Percentiles rank a stretch among this genome's conserved stretches.
Conservation (phyloP, 257 asterid species). For the Datura wrightii region DNA sequence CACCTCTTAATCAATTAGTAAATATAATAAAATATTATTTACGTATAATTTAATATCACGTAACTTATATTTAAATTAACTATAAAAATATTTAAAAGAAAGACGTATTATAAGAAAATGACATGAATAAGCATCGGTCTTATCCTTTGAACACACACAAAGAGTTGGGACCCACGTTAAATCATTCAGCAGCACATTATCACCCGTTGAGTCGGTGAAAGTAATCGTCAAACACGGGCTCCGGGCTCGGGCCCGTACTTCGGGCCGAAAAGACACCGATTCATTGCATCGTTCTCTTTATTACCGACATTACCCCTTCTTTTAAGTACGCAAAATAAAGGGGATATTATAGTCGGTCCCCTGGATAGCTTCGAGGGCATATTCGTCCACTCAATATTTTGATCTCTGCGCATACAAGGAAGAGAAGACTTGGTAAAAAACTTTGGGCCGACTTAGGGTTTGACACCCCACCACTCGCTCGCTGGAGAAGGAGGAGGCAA, state of each 20-base stretch:
- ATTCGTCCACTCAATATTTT: background rate
- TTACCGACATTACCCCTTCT: slow-evolving; percentile 10
- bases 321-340: background rate
- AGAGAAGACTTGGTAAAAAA: background rate
- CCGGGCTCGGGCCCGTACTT: background rate
- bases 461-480: background rate
- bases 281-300: background rate
- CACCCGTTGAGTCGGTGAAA: slow-evolving; percentile 16
- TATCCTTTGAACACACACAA: background rate
- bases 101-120: too few species aligned
- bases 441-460: slow-evolving; percentile 32
- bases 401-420: background rate
- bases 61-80: too few species aligned
- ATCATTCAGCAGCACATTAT: background rate
- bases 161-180: background rate
- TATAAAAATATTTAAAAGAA: too few species aligned
- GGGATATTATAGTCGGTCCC: background rate
- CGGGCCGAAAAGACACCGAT: background rate
- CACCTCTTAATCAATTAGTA: too few species aligned
- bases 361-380: background rate
- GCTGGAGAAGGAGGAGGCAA: slow-evolving; percentile 23
- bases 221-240: background rate
- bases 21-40: too few species aligned
- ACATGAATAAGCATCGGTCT: background rate
- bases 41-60: too few species aligned